Evolutionary conservation across 768 basidiomycete species (phyloP), one percentile per base, ranked within the genome.

Genomic region (Hebeloma cylindrosporum): DNA sequence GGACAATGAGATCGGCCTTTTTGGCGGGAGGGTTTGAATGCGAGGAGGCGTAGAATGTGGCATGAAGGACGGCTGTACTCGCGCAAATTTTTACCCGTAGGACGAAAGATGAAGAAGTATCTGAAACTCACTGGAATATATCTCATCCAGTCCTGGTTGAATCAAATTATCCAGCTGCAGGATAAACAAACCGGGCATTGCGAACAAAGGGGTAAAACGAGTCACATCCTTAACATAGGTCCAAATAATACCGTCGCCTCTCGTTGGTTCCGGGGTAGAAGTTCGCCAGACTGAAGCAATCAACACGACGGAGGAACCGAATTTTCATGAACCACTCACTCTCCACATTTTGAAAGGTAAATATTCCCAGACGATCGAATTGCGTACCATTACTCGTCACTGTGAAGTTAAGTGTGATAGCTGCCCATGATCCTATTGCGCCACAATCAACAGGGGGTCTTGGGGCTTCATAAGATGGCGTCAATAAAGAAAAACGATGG

Each of bases 381-480:
- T 88, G 85, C 5, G 83, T 85, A 33, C 88, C 88, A 42, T 87
- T 89, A 43, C 79, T 82, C 2, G 85, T 83, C 14, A 83, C 84
- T 0, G 88, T 88, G 53, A 88, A 81, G 59, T 88, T 88, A 26
- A 89, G 67, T 7, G 79, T 84, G 23, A 90, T 72, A 0, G 78
- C 86, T 5, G 83, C 77, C 88, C 88, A 90, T 4, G 82, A 78
- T 1, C 88, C 85, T 16, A 74, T 67, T 3, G 70, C 59, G 11
- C 88, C 87, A 60, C 88, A 90, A 53, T 83, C 77, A 7, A 77
- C 77, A 0, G 87, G 85, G 18, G 88, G 88, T 17, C 85, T 88
- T 40, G 32, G n/a, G 23, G 5, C 11, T 17, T 22, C 11, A 36
- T 29, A 18, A 20, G 21, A 38, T 32, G 43, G n/a, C 4, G 2